Base-by-base conservation (phyloP, 2,329 filamentous ascomycete genomes). In the Neopestalotiopsis rosae region DNA sequence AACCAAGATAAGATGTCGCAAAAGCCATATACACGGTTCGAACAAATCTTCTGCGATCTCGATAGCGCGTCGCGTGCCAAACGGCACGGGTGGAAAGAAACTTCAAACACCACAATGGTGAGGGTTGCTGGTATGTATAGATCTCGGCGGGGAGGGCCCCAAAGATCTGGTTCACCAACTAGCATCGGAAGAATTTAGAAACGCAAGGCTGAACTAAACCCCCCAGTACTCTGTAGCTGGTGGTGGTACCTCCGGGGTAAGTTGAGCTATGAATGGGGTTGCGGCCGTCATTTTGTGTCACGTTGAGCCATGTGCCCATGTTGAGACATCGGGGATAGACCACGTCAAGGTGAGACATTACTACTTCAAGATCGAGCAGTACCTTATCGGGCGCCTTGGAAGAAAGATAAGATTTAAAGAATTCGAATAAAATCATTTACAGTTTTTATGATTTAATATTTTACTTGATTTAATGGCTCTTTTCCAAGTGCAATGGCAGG, bases 261-360 rank as follows among this genome's bases (percentile, higher is more conserved):
- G 32, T 14, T 20, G 59, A 38, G 14, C 28, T 9, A 4, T 5
- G 13, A 14, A 14, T 42, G 59, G 59, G 34, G 34, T 38, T 38
- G 34, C 34, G 34, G 34, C 34, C 30, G 59, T 62, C 59, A 62
- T 62, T 62, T 62, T 20, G 59, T 62, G 32, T 62, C 59, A 62
- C 32, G 32, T 20, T 62, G 59, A 40, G 59, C 32, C 59, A 59
- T 59, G 57, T 59, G 57, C 30, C 59, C 34, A 14, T 62, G 34
- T 13, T 62, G 32, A 62, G 59, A 62, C 59, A 62, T 34, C 9
- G 9, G 57, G 30, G 13, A 30, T 9, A 14, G 24, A 34, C 57
- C 57, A 59, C 57, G 57, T 59, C 57, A 34, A 30, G 14, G 12
- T 59, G 57, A 59, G 57, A 59, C 57, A 59, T 59, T 7, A 24